phyloP scores from a whole-genome alignment of 768 basidiomycete genomes.

The Chalciporus sphaerocephalus region DNA sequence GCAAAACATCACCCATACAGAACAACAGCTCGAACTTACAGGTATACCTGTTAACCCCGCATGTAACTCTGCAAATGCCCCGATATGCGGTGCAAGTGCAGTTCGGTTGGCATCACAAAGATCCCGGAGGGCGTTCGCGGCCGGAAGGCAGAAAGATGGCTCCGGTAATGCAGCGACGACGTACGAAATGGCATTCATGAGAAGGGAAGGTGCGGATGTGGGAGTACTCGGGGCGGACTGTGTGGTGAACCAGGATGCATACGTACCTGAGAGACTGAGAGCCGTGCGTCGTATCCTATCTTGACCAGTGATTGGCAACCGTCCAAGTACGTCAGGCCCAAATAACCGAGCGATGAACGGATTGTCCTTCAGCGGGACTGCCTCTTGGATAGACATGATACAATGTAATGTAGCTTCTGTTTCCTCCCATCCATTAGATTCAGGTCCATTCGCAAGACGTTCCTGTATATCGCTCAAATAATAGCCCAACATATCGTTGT shows the following conservation, averaged over 20 bases:
- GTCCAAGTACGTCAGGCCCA: slow-evolving; percentile 63
- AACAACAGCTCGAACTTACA: slow-evolving; percentile 39
- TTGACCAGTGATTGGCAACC: slow-evolving; percentile 60
- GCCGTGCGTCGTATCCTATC: slow-evolving; percentile 69
- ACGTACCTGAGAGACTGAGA: slow-evolving; percentile 71
- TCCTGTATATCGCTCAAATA: slow-evolving; percentile 60
- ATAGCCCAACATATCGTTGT: slow-evolving; percentile 75
- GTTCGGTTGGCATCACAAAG: slow-evolving; percentile 86
- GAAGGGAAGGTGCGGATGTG: slow-evolving; percentile 38
- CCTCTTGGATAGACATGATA: slow-evolving; percentile 83
- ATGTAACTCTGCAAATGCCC: slow-evolving; percentile 80
- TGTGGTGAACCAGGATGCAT: slow-evolving; percentile 76
- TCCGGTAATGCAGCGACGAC: slow-evolving; percentile 70
- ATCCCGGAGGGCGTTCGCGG: slow-evolving; percentile 79
- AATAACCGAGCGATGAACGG: slow-evolving; percentile 61
- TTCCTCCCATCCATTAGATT: slow-evolving; percentile 73
- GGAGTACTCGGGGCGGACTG: slow-evolving; percentile 33
- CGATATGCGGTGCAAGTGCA: slow-evolving; percentile 80
- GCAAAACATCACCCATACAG: neutral
- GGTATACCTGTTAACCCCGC: slow-evolving; percentile 70
- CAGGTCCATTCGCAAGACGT: slow-evolving; percentile 43
- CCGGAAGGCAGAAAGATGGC: slow-evolving; percentile 57
- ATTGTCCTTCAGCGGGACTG: slow-evolving; percentile 58
- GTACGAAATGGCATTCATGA: slow-evolving; percentile 64
- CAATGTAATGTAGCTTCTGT: slow-evolving; percentile 86